A percentile compares a stretch with the other conserved stretches of the same genome.
Evolutionary conservation across 352 stramenopile species (phyloP).

Genomic region (Phytopythium boreale): DNA sequence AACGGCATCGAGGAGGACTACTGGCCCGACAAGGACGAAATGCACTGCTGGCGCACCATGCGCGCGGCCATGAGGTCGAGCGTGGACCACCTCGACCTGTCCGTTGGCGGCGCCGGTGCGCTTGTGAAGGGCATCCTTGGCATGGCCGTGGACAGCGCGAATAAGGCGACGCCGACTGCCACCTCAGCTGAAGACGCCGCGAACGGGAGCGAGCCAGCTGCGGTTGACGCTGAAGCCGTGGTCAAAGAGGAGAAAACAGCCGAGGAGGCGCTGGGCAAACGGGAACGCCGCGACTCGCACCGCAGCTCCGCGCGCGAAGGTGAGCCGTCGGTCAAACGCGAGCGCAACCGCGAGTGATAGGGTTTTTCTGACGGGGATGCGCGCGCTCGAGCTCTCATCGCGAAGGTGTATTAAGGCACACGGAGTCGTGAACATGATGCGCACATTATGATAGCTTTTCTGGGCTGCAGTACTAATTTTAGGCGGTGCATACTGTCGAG

Average conservation of each 20-base stretch:
- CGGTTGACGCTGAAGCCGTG: background rate
- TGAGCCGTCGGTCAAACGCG: slow-evolving; percentile 28
- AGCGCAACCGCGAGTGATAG: slow-evolving; percentile 28
- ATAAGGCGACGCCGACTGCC: slow-evolving; percentile 10
- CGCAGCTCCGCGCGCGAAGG: slow-evolving; percentile 14
- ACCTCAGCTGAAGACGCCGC: slow-evolving; percentile 1
- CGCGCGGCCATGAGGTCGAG: slow-evolving; percentile 73
- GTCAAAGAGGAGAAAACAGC: slow-evolving; percentile 10
- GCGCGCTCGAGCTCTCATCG: background rate
- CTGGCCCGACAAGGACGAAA: slow-evolving; percentile 92
- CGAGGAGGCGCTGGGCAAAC: slow-evolving; percentile 14
- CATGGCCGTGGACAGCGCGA: slow-evolving; percentile 17
- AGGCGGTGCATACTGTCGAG: background rate
- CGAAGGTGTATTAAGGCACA: background rate
- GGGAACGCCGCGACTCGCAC: slow-evolving; percentile 37
- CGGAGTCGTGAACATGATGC: background rate
- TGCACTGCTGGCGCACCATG: slow-evolving; percentile 86
- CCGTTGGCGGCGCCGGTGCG: slow-evolving; percentile 48
- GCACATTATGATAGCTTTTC: background rate
- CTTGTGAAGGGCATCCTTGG: slow-evolving; percentile 77
- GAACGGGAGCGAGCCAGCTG: background rate
- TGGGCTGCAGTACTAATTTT: slow-evolving; percentile 3
- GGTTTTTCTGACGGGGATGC: slow-evolving; percentile 6
- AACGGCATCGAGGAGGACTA: slow-evolving; percentile 96
- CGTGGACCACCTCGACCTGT: slow-evolving; percentile 67